Evolutionary conservation across 164 flowering plant species (phyloP), one percentile per base, ranked within the genome.

Genomic region (Vitis cinerea): DNA sequence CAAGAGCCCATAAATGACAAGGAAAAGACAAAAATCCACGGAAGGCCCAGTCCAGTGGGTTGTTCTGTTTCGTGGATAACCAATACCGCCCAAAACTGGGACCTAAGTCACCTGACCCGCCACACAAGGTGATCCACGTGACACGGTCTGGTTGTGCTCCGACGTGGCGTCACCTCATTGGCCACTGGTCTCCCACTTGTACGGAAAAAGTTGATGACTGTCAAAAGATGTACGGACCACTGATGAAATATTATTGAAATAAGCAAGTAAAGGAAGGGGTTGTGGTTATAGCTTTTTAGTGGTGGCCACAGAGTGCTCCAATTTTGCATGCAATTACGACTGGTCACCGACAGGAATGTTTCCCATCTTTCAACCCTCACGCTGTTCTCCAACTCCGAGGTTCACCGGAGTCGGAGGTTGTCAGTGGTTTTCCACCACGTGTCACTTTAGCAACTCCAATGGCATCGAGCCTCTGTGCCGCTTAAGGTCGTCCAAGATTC

Each of bases 311-410:
- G 57, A 31, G 66, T 65, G 66, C 73, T 19, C 63, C 27, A 47
- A 65, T 23, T 47, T 70, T 70, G 4, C 62, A 50, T 65, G 63
- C 73, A 65, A 54, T 63, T 16, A 3, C 10, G 54, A 74, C 74
- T 74, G 77, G 80, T 71, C 69, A 73, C 80, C 76, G 73, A 75
- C 78, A 78, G 64, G 61, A 69, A 59, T 74, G 81, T 71, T 71
- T 31, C 58, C 48, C 68, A 73, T 65, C 37, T 51, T 60, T 37
- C 27, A 1, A 52, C 9, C 53, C 77, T 23, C 11, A 13, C 17
- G 56, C 65, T 65, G 19, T 48, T 11, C n/a, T 69, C 55, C 59
- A 58, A 8, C 60, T n/a, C 10, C 58, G 27, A 10, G 10, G 73
- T 70, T 53, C 67, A 74, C 80, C 77, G 74, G 77, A n/a, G 11